A percentile compares a stretch with the other conserved stretches of the same genome.
phyloP scores from a whole-genome alignment of 2,329 filamentous ascomycete species.

The Hymenoscyphus scutula region DNA sequence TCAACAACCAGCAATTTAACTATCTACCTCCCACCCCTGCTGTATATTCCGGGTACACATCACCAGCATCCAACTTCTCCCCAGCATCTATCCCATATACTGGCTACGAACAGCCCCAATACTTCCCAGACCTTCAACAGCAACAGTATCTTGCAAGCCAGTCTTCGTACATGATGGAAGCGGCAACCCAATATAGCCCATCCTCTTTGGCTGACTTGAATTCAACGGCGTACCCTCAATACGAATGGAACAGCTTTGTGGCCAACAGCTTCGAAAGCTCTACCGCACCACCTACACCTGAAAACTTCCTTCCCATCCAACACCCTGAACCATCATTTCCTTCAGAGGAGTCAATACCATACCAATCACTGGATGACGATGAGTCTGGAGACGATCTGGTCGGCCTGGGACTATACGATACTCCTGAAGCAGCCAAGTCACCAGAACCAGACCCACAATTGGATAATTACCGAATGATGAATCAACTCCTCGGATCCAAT shows the following conservation, averaged over 20 bases:
- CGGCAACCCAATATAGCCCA: constrained; percentile 17
- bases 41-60: constrained; percentile 57
- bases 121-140: constrained; percentile 19
- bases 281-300: constrained; percentile 58
- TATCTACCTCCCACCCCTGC: constrained; percentile 46
- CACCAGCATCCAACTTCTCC: constrained; percentile 54
- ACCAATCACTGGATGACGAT: constrained; percentile 51
- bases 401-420: constrained; percentile 80
- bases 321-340: constrained; percentile 46
- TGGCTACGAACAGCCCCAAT: constrained; percentile 29
- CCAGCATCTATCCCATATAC: constrained; percentile 49
- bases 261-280: constrained; percentile 44
- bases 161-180: constrained; percentile 18
- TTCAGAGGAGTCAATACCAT: constrained; percentile 50
- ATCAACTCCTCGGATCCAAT: constrained; percentile 51
- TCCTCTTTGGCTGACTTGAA: constrained; percentile 24
- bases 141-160: constrained; percentile 18
- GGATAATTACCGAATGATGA: constrained; percentile 55
- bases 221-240: constrained; percentile 33
- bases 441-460: constrained; percentile 45
- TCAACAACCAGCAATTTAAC: constrained; percentile 23
- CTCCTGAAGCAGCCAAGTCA: constrained; percentile 54
- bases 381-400: constrained; percentile 70
- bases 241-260: constrained; percentile 48
- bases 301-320: constrained; percentile 54